Evolutionary conservation across 495 filamentous ascomycete genomes (phyloP).

Genomic region (Pyronema domesticum): DNA sequence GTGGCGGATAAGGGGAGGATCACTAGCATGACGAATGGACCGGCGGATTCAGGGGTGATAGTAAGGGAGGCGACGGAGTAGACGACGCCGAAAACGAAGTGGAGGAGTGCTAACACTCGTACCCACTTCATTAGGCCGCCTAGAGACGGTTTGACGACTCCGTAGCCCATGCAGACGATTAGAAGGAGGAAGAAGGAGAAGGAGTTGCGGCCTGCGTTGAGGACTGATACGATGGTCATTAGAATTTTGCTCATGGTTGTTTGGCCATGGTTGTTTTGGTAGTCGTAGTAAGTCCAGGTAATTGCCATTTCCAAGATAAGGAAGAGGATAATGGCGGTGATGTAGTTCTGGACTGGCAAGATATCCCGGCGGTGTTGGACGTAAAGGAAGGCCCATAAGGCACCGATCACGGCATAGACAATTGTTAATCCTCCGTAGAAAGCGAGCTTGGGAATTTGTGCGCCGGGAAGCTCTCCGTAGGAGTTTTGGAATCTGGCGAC

Average conservation of each 20-base stretch:
- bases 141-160: constrained; percentile 87
- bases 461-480: constrained; percentile 85
- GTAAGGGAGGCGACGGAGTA: constrained; percentile 82
- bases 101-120: constrained; percentile 70
- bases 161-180: constrained; percentile 99
- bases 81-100: constrained; percentile 88
- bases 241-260: constrained; percentile 64
- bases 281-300: constrained; percentile 98
- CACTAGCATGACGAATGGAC: constrained; percentile 84
- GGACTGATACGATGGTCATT: constrained; percentile 72
- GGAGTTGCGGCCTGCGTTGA: constrained; percentile 86
- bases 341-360: constrained; percentile 96
- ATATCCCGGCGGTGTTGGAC: constrained; percentile 88
- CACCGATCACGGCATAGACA: constrained; percentile 63
- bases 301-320: constrained; percentile 88
- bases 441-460: constrained; percentile 89
- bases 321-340: constrained; percentile 91
- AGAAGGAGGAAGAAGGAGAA: constrained; percentile 98
- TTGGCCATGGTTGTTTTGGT: constrained; percentile 70
- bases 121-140: constrained; percentile 90
- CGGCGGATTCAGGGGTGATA: constrained; percentile 65
- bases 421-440: constrained; percentile 95
- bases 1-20: constrained; percentile 85
- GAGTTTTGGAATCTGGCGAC: constrained; percentile 86
- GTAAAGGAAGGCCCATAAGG: constrained; percentile 88